A percentile compares a stretch with the other conserved stretches of the same genome.
Conservation (phyloP, 2,329 filamentous ascomycete species). For the Fusarium sp. region DNA sequence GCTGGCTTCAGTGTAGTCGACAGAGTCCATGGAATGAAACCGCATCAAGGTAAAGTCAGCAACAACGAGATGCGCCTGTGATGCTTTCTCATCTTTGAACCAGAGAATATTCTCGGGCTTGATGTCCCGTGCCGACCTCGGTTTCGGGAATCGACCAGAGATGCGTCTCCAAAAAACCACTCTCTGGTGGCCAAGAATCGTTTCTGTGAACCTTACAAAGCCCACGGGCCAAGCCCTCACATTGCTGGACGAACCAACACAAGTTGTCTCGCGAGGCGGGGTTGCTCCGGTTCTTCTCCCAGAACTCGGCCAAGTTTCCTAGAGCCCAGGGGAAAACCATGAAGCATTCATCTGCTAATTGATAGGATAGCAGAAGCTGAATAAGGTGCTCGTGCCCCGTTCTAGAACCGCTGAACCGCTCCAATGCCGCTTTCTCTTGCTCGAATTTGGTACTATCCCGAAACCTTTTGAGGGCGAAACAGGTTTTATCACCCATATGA, state of each 20-base stretch:
- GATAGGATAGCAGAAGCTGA: background rate
- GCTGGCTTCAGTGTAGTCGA: background rate
- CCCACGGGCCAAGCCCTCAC: background rate
- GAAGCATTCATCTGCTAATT: background rate
- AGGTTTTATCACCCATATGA: background rate
- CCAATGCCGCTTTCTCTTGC: background rate
- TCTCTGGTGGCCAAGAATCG: background rate
- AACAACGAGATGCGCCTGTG: background rate
- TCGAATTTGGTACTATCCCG: background rate
- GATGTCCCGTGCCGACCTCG: conserved; percentile 2
- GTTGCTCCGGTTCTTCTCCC: background rate
- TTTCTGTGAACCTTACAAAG: background rate
- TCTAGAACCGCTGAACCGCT: background rate
- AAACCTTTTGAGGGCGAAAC: background rate
- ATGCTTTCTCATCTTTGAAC: background rate
- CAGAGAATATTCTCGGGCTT: conserved; percentile 7
- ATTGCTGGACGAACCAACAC: background rate
- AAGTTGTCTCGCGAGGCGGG: background rate
- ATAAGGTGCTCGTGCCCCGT: background rate
- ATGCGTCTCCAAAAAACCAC: background rate
- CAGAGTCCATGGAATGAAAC: background rate
- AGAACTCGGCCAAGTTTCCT: background rate
- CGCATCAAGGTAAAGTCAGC: conserved; percentile 6
- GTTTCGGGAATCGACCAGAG: background rate
- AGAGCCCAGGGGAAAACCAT: conserved; percentile 12